These are phyloP conservation scores for Podospora australis DNA, from an alignment of 495 filamentous ascomycete species.

Conservation along the genomic window DNA sequence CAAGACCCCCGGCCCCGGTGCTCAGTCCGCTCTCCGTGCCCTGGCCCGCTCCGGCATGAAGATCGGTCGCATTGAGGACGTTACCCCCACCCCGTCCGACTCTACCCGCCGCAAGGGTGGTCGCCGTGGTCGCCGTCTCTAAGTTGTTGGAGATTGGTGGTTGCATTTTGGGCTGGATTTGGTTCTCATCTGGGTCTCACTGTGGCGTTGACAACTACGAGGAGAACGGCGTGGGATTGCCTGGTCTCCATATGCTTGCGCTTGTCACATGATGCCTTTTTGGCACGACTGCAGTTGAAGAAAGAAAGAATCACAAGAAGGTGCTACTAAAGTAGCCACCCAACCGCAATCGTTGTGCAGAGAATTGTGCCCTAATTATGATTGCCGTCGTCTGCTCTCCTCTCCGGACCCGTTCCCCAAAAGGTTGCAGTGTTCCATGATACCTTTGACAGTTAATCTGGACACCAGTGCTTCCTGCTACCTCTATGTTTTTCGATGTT, in stretches of 20 bases:
- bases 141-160: slow-evolving; percentile 35
- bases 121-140: slow-evolving; percentile 99
- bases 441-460: too few species aligned
- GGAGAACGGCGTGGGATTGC: slow-evolving; percentile 58
- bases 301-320: slow-evolving; percentile 30
- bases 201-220: slow-evolving; percentile 59
- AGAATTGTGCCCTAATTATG: too few species aligned
- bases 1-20: slow-evolving; percentile 98
- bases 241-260: slow-evolving; percentile 56
- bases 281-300: slow-evolving; percentile 43
- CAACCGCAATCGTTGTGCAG: too few species aligned
- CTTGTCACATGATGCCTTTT: slow-evolving; percentile 49
- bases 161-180: slow-evolving; percentile 30
- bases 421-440: too few species aligned
- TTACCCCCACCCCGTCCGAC: slow-evolving; percentile 97
- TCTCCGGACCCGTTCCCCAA: too few species aligned
- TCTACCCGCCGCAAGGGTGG: slow-evolving; percentile 98
- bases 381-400: too few species aligned
- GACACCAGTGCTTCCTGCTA: too few species aligned
- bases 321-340: slow-evolving; percentile 20
- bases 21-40: slow-evolving; percentile 97
- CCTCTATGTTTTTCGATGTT: too few species aligned
- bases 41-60: slow-evolving; percentile 98
- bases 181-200: slow-evolving; percentile 42
- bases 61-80: slow-evolving; percentile 99